phyloP scores from a whole-genome alignment of 2,329 filamentous ascomycete species.

The Blastomyces parvus region DNA sequence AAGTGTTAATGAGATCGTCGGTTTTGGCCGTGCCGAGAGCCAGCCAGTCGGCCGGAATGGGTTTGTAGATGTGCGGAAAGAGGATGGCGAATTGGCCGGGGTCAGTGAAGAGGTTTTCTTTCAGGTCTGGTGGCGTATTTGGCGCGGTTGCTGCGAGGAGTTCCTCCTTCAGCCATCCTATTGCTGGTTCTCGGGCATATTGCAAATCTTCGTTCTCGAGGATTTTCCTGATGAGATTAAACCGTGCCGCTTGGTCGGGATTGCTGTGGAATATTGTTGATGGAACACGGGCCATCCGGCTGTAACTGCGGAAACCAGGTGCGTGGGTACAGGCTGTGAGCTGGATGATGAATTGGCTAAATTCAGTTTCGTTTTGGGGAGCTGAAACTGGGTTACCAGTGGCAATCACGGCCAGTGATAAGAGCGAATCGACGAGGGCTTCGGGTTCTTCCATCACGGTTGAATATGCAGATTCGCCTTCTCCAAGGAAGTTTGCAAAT shows the following conservation, averaged over 20 bases:
- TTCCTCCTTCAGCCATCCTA: constrained; percentile 53
- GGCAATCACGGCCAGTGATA: constrained; percentile 44
- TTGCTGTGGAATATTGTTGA: constrained; percentile 41
- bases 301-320: constrained; percentile 27
- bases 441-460: constrained; percentile 28
- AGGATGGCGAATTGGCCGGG: constrained; percentile 34
- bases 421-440: constrained; percentile 45
- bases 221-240: constrained; percentile 47
- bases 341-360: constrained; percentile 44
- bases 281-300: constrained; percentile 30
- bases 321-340: constrained; percentile 29
- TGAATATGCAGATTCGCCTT: constrained; percentile 28
- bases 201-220: constrained; percentile 46
- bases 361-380: constrained; percentile 43
- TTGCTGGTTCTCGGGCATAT: constrained; percentile 48
- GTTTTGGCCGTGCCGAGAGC: constrained; percentile 19
- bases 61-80: constrained; percentile 42
- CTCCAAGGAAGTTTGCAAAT: constrained; percentile 44
- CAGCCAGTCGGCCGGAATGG: constrained; percentile 29
- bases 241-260: constrained; percentile 42
- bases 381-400: constrained; percentile 38
- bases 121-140: constrained; percentile 7
- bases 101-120: constrained; percentile 25
- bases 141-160: constrained; percentile 39
- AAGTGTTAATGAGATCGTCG: constrained; percentile 19